These are phyloP conservation scores for Brassica nigra DNA, from an alignment of 345 rosid genomes.

Conservation along the genomic window DNA sequence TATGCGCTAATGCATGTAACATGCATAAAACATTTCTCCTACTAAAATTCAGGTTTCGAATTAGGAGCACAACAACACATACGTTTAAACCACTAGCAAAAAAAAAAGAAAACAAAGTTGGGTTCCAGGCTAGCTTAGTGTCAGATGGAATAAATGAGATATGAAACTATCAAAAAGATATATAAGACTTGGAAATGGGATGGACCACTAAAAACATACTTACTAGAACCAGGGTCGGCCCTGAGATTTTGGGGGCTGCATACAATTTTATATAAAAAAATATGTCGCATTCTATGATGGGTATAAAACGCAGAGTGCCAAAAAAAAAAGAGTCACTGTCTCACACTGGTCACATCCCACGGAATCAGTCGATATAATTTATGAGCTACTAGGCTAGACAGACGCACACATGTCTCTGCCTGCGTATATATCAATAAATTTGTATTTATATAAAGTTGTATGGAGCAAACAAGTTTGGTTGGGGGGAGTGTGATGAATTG, in stretches of 20 bases:
- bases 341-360: slow-evolving; percentile 34
- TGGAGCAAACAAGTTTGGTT: slow-evolving; percentile 41
- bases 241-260: no score
- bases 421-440: slow-evolving; percentile 18
- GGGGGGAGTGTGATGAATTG: slow-evolving; percentile 39
- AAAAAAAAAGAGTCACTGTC: slow-evolving; percentile 35
- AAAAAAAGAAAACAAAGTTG: background rate
- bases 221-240: background rate
- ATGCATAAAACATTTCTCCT: no score
- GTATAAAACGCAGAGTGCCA: slow-evolving; percentile 34
- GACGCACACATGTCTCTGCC: slow-evolving; percentile 43
- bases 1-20: no score
- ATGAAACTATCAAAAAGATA: slow-evolving; percentile 21
- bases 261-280: slow-evolving; percentile 12
- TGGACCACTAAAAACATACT: slow-evolving; percentile 41
- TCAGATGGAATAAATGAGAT: slow-evolving; percentile 18
- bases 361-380: slow-evolving; percentile 36
- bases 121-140: background rate
- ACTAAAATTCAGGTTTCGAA: no score
- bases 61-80: no score
- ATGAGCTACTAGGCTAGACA: slow-evolving; percentile 25
- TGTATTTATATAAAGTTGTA: slow-evolving; percentile 8
- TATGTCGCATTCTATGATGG: slow-evolving; percentile 37
- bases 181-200: slow-evolving; percentile 21
- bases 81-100: no score